Evolutionary conservation across 2,329 filamentous ascomycete species (phyloP).

Genomic region (Colletotrichum tanaceti): DNA sequence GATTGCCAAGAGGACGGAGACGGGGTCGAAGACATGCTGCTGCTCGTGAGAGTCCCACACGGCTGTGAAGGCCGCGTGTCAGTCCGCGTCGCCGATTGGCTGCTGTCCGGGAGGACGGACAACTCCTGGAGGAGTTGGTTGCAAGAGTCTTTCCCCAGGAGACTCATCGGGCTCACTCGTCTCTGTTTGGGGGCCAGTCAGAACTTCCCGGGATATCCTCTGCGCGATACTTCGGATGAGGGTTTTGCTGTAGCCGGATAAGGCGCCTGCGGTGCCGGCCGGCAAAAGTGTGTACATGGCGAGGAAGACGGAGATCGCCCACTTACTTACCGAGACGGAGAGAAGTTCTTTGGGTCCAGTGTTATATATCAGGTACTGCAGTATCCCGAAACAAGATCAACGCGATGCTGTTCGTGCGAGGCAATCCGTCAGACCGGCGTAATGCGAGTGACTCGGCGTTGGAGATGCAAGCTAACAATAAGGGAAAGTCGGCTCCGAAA

Average conservation of each 20-base stretch:
- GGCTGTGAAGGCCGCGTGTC: constrained; percentile 46
- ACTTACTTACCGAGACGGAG: neutral
- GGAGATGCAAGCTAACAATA: neutral
- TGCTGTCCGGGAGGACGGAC: constrained; percentile 57
- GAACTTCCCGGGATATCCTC: constrained; percentile 58
- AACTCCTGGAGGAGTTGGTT: constrained; percentile 56
- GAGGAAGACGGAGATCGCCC: neutral
- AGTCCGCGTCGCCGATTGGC: constrained; percentile 46
- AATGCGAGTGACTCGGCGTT: neutral
- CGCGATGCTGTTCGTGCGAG: neutral
- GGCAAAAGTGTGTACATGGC: neutral
- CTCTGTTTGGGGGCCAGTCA: constrained; percentile 60
- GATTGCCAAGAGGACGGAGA: constrained; percentile 54
- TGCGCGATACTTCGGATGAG: constrained; percentile 51
- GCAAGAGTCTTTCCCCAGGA: constrained; percentile 56
- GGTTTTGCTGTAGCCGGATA: neutral
- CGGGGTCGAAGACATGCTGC: constrained; percentile 51
- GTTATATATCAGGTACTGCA: neutral
- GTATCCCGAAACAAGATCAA: too few species aligned
- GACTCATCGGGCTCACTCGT: constrained; percentile 62
- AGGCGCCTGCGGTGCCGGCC: too few species aligned
- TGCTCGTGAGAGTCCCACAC: constrained; percentile 38
- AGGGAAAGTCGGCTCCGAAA: neutral
- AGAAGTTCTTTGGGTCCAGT: neutral
- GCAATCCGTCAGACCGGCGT: neutral